phyloP scores from a whole-genome alignment of 768 basidiomycete species.

The Termitomyces sp. region DNA sequence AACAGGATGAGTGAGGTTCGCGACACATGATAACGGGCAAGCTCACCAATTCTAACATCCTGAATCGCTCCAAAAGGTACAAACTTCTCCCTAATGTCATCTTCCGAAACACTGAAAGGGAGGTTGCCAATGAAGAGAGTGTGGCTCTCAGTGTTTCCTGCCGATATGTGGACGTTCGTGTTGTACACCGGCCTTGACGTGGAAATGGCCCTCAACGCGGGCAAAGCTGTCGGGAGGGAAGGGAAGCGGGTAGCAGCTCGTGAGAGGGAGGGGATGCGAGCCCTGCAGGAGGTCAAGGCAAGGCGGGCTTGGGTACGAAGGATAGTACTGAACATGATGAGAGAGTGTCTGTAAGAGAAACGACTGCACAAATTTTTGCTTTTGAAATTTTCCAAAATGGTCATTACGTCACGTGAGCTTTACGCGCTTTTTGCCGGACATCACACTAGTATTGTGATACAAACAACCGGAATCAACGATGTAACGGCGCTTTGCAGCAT shows the following conservation, averaged over 20 bases:
- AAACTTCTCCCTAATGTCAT: conserved; percentile 36
- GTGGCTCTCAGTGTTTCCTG: conserved; percentile 11
- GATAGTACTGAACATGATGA: conserved; percentile 31
- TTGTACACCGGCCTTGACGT: conserved; percentile 11
- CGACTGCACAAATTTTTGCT: neutral
- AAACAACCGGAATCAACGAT: too few relatives aligned
- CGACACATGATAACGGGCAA: neutral
- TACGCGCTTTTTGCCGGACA: neutral
- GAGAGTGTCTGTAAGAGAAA: conserved; percentile 3
- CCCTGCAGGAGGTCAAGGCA: conserved; percentile 21
- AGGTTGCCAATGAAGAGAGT: conserved; percentile 47
- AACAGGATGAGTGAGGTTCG: neutral
- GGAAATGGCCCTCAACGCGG: conserved; percentile 12
- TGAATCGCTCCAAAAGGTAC: conserved; percentile 35
- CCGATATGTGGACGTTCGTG: too few relatives aligned
- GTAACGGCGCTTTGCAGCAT: too few relatives aligned
- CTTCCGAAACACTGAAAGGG: conserved; percentile 39
- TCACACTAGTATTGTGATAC: too few relatives aligned
- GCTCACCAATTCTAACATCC: conserved; percentile 35
- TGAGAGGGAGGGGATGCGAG: conserved; percentile 6
- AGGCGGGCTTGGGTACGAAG: conserved; percentile 30
- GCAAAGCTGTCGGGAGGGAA: neutral
- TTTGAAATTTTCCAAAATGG: neutral
- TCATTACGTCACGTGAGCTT: neutral
- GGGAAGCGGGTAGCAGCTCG: neutral